Conservation (phyloP, 2,329 filamentous ascomycete species). For the Pseudopyrenochaeta lycopersici region DNA sequence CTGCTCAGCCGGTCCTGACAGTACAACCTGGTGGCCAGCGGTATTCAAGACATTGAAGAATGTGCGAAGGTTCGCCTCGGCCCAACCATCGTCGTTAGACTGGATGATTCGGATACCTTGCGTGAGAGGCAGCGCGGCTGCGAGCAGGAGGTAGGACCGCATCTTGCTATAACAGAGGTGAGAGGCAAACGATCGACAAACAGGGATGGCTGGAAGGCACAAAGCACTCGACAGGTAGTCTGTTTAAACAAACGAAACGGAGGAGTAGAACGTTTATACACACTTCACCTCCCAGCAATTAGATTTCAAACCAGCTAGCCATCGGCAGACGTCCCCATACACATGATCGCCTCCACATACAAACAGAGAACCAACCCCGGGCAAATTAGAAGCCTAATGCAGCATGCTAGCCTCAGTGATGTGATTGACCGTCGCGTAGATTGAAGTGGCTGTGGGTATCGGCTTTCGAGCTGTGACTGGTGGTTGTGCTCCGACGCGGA, state of each 20-base stretch:
- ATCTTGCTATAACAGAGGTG: constrained; percentile 49
- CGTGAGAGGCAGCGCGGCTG: constrained; percentile 33
- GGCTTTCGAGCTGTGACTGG: constrained; percentile 36
- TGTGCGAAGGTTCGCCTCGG: constrained; percentile 71
- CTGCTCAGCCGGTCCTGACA: constrained; percentile 73
- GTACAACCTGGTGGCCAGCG: constrained; percentile 68
- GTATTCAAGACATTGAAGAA: constrained; percentile 65
- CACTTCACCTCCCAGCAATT: background rate
- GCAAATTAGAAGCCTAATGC: background rate
- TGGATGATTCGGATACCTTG: constrained; percentile 58
- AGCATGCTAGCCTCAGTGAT: constrained; percentile 29
- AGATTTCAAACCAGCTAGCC: constrained; percentile 1
- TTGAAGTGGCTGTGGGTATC: constrained; percentile 26
- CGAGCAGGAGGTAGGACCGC: constrained; percentile 36
- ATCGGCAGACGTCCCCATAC: constrained; percentile 1
- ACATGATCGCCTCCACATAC: constrained; percentile 7
- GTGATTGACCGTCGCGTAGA: constrained; percentile 39
- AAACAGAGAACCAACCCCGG: constrained; percentile 3
- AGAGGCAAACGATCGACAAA: constrained; percentile 7
- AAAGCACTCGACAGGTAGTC: background rate
- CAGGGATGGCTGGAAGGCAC: background rate
- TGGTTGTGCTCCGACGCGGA: constrained; percentile 23
- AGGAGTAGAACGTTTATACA: constrained; percentile 16
- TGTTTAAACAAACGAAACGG: background rate
- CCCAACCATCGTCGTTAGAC: constrained; percentile 78